Evolutionary conservation across 257 asterid species (phyloP), one percentile per base, ranked within the genome.

Genomic region (Voacanga thouarsii): DNA sequence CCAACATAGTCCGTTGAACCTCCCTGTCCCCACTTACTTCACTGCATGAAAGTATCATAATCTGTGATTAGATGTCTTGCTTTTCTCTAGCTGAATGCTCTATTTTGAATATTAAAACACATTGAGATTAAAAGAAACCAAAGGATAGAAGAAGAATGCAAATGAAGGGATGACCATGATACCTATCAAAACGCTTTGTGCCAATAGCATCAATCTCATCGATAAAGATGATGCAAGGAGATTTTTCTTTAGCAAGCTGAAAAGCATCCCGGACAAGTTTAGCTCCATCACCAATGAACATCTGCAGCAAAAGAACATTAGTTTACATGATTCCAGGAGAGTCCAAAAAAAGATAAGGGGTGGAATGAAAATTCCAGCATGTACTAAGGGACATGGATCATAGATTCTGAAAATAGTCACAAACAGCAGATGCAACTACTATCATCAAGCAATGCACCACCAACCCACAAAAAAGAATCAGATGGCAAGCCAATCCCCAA

Each of bases 151-250:
- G 12, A 0, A 49, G 43, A 49, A 23, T 6, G 2, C 9, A 7
- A 12, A 56, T 7, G 16, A 16, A 19, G 55, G 28, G 50, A 21
- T 11, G 1, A n/a, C 43, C 37, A 51, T 75, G 16, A 1, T 72
- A 92, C 97, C 97, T 92, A 77, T 91, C 97, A 76, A 93, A 93
- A 47, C 98, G 97, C 79, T 93, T 93, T 68, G 97, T 91, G 72
- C 97, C 97, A 78, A 93, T 93, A 68, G 97, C 98, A 87, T 94
- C 98, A 78, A 94, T 94, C 82, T 94, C 98, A 79, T 94, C 98
- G 76, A 94, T 94, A 81, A 94, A 94, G 77, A 92, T 94, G 83
- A 92, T 92, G 86, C 98, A 94, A 41, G 98, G 98, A 72, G 98
- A 90, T 75, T 94, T 94, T 82, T 94, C 98, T 82, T 94, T 94